These are phyloP conservation scores for Teunomyces aglyptinius DNA, from an alignment of 805 yeast species.

Conservation along the genomic window DNA sequence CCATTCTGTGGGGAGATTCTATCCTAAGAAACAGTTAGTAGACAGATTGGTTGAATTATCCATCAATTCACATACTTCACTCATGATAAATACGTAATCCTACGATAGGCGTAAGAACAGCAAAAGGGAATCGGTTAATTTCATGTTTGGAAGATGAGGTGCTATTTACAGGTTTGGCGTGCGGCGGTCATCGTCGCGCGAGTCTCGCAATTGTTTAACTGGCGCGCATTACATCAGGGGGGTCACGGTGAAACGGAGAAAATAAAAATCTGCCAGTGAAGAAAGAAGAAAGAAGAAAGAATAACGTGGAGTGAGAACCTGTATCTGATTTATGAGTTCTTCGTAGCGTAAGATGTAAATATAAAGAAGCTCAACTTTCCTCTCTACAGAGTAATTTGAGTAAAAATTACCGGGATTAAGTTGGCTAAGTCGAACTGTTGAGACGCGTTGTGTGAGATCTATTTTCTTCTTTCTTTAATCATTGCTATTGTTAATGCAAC, in stretches of 20 bases:
- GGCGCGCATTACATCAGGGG: background rate
- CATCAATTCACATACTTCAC: background rate
- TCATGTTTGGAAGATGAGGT: background rate
- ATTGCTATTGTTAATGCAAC: no score
- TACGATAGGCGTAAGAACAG: background rate
- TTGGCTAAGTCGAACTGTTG: no score
- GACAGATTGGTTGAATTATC: background rate
- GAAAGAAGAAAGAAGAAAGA: no score
- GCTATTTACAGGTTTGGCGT: background rate
- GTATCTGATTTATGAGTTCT: background rate
- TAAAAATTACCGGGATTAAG: no score
- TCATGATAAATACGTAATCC: background rate
- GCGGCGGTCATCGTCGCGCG: background rate
- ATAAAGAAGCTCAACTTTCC: no score
- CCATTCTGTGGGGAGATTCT: slow-evolving; percentile 1
- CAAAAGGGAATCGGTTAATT: background rate
- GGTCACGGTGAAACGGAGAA: background rate
- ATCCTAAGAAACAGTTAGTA: background rate
- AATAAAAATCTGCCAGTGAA: background rate
- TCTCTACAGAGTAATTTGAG: no score
- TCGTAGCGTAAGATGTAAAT: background rate
- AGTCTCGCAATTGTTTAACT: background rate
- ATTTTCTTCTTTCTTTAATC: no score
- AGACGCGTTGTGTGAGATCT: no score
- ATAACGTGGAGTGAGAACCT: background rate